Conservation (phyloP, 306 rosid species). For the Luffa acutangula region DNA sequence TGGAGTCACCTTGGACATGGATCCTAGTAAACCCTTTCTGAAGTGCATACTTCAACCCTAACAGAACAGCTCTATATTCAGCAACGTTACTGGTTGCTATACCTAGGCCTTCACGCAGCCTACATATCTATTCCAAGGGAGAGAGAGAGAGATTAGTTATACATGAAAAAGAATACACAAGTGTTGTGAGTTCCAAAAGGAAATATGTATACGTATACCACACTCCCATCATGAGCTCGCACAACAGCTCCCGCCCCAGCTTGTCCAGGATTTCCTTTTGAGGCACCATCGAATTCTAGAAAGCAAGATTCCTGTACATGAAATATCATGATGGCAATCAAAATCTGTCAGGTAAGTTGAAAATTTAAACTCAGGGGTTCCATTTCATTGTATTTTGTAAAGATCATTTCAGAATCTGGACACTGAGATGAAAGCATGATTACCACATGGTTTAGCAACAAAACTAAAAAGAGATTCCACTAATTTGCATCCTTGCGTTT, state of each 20-base stretch:
- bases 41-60: conserved; percentile 82
- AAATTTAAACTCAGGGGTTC: not conserved
- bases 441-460: not conserved
- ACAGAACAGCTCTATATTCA: conserved; percentile 80
- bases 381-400: not conserved
- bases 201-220: conserved; percentile 40
- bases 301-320: conserved; percentile 48
- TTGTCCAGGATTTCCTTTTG: conserved; percentile 90
- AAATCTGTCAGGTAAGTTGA: not conserved
- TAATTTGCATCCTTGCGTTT: not conserved
- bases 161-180: not conserved
- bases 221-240: conserved; percentile 64
- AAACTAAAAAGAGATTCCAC: not conserved
- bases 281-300: conserved; percentile 78
- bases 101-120: conserved; percentile 79
- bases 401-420: not conserved
- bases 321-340: conserved; percentile 11
- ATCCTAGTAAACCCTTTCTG: conserved; percentile 63
- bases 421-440: not conserved
- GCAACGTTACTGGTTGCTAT: conserved; percentile 75
- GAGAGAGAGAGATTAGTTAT: not conserved
- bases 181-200: not conserved
- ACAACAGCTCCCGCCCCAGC: conserved; percentile 92
- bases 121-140: conserved; percentile 50
- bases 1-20: conserved; percentile 72